These are phyloP conservation scores for Galeopsis tetrahit DNA, from an alignment of 257 asterid genomes.

Conservation along the genomic window DNA sequence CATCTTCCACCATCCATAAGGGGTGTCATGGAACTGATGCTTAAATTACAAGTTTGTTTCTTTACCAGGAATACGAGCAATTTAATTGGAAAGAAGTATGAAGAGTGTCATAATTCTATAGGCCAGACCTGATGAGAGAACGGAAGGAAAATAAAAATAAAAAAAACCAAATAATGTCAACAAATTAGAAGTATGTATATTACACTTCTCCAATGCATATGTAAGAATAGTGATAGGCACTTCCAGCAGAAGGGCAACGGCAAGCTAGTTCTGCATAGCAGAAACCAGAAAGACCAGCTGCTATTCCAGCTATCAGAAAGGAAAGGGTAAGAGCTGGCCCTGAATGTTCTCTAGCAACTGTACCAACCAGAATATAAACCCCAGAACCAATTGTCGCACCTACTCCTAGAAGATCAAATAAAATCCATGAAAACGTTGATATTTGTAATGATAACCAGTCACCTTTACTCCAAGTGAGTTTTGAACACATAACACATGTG, in stretches of 20 bases:
- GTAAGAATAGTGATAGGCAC: constrained; percentile 93
- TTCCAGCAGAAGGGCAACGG: constrained; percentile 95
- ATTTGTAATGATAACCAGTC: constrained; percentile 3
- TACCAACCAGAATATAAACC: constrained; percentile 85
- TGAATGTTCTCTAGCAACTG: constrained; percentile 90
- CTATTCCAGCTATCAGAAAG: constrained; percentile 85
- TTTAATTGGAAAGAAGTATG: background rate
- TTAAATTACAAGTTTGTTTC: constrained; percentile 1
- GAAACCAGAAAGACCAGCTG: constrained; percentile 92
- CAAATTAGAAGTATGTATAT: constrained; percentile 5
- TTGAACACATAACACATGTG: background rate
- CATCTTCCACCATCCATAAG: background rate
- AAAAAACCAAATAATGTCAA: background rate
- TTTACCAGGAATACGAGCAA: background rate
- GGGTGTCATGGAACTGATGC: constrained; percentile 1
- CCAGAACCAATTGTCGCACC: constrained; percentile 95
- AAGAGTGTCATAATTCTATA: constrained; percentile 9
- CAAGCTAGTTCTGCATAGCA: constrained; percentile 91
- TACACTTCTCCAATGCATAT: constrained; percentile 93
- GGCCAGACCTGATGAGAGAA: background rate
- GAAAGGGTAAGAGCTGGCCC: constrained; percentile 92
- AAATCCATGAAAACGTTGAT: constrained; percentile 30
- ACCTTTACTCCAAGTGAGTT: constrained; percentile 1
- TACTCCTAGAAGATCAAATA: constrained; percentile 61
- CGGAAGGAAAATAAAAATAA: background rate